A percentile compares a stretch with the other conserved stretches of the same genome.
These are phyloP conservation scores for Pseudocercospora macadamiae DNA, from an alignment of 2,329 filamentous ascomycete genomes.

Conservation along the genomic window DNA sequence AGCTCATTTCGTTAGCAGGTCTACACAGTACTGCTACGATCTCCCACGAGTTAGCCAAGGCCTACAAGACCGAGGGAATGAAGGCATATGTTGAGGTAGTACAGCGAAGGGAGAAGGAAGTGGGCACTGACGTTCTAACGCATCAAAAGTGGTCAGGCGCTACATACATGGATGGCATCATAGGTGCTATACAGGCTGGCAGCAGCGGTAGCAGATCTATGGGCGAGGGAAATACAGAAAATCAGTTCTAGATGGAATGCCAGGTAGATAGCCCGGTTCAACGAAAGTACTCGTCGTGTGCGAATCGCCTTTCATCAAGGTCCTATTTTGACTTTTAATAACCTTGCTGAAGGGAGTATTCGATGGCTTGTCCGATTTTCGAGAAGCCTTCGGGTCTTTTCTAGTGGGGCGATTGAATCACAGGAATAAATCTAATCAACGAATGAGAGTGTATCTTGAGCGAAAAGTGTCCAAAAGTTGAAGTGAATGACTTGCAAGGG, in stretches of 20 bases:
- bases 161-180: slow-evolving; percentile 80
- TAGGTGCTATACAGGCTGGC: slow-evolving; percentile 88
- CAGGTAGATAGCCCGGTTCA: too few relatives aligned
- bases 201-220: slow-evolving; percentile 89
- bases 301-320: too few relatives aligned
- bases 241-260: slow-evolving; percentile 42
- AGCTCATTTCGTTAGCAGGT: slow-evolving; percentile 66
- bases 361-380: too few relatives aligned
- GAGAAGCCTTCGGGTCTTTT: too few relatives aligned
- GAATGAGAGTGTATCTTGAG: too few relatives aligned
- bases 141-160: slow-evolving; percentile 87
- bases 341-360: too few relatives aligned
- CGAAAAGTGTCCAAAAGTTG: too few relatives aligned
- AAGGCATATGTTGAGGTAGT: slow-evolving; percentile 94
- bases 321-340: too few relatives aligned
- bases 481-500: too few relatives aligned
- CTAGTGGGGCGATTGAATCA: too few relatives aligned
- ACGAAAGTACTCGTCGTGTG: too few relatives aligned
- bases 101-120: slow-evolving; percentile 85
- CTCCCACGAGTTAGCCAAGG: slow-evolving; percentile 73
- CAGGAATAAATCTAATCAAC: too few relatives aligned
- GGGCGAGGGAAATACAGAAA: slow-evolving; percentile 92
- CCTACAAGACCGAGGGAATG: slow-evolving; percentile 92
- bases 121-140: slow-evolving; percentile 88
- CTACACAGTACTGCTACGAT: slow-evolving; percentile 67